Evolutionary conservation across 495 filamentous ascomycete species (phyloP).

Genomic region (Aspergillus nidulans): DNA sequence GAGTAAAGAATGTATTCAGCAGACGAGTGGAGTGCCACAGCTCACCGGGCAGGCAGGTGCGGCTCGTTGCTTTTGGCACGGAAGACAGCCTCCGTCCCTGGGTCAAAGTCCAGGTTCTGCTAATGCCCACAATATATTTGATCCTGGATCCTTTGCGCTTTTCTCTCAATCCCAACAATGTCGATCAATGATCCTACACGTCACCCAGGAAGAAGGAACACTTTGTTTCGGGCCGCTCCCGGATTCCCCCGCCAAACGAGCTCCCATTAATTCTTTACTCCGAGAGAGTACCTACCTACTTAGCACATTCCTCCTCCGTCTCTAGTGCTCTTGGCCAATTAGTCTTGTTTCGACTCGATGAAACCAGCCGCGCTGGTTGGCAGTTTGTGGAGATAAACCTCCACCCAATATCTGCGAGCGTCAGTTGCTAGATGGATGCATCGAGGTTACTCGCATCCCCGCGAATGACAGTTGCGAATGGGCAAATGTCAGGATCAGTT

Average conservation of each 20-base stretch:
- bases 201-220: constrained; percentile 9
- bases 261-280: neutral
- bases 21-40: neutral
- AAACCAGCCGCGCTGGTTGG: neutral
- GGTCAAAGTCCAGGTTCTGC: neutral
- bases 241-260: constrained; percentile 13
- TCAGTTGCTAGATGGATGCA: neutral
- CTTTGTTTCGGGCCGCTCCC: constrained; percentile 20
- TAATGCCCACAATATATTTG: neutral
- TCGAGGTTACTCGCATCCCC: neutral
- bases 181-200: constrained; percentile 14
- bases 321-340: neutral
- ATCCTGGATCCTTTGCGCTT: constrained; percentile 7
- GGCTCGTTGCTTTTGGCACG: neutral
- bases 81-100: neutral
- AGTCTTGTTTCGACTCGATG: neutral
- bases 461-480: neutral
- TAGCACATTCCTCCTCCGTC: neutral
- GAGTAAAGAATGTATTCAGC: constrained; percentile 1
- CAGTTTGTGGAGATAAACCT: neutral
- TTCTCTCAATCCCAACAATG: constrained; percentile 2
- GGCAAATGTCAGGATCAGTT: neutral
- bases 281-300: too few relatives aligned
- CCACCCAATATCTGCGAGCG: neutral
- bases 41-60: too few relatives aligned